A percentile compares a stretch with the other conserved stretches of the same genome.
Evolutionary conservation across 176 grass and related monocot species (phyloP).

Genomic region (Zoysia japonica): DNA sequence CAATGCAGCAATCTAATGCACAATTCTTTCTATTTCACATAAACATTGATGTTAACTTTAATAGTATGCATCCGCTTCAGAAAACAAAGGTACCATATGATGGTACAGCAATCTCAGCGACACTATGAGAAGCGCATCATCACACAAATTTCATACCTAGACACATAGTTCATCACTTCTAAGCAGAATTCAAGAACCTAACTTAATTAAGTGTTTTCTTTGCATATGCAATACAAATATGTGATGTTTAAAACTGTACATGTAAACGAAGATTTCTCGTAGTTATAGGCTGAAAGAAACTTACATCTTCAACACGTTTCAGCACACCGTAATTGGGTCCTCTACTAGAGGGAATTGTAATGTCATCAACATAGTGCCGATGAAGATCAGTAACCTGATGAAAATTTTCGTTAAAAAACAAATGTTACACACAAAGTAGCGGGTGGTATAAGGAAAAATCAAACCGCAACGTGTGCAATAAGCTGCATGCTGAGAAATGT

Average conservation of each 20-base stretch:
- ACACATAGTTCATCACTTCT: neutral
- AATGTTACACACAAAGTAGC: slow-evolving; percentile 7
- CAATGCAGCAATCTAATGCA: slow-evolving; percentile 1
- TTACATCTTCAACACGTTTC: slow-evolving; percentile 94
- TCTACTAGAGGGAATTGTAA: slow-evolving; percentile 90
- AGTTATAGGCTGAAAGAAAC: slow-evolving; percentile 34
- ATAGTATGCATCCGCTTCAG: slow-evolving; percentile 10
- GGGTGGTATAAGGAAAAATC: neutral
- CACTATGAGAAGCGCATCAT: neutral
- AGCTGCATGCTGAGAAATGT: neutral
- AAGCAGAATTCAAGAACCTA: slow-evolving; percentile 18
- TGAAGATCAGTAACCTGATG: slow-evolving; percentile 91
- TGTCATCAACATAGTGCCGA: slow-evolving; percentile 95
- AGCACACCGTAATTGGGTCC: slow-evolving; percentile 75
- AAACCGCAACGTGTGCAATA: slow-evolving; percentile 11
- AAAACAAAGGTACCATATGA: slow-evolving; percentile 18
- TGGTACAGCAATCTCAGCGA: slow-evolving; percentile 15
- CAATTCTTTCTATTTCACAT: neutral
- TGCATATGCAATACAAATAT: neutral
- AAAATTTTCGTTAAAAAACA: slow-evolving; percentile 8
- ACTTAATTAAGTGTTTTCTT: neutral
- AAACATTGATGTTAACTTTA: slow-evolving; percentile 17
- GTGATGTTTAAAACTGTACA: neutral
- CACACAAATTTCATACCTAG: slow-evolving; percentile 17
- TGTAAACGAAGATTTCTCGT: neutral